Evolutionary conservation across 768 basidiomycete genomes (phyloP).

Genomic region (Boletus rex-veris): DNA sequence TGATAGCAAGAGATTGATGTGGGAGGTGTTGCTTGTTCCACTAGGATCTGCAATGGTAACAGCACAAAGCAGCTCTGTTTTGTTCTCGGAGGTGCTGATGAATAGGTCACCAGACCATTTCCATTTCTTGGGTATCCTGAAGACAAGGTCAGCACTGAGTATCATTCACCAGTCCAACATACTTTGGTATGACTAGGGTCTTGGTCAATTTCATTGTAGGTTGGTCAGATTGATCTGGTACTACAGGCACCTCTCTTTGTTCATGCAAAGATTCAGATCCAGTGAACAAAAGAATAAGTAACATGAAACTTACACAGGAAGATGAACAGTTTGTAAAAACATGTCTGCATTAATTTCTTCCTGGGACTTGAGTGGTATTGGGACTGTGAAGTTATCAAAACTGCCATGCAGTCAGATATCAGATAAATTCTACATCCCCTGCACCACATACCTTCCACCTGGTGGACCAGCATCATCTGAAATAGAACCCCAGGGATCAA

Average conservation of each 20-base stretch:
- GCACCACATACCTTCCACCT: conserved; percentile 13
- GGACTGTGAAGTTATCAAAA: neutral
- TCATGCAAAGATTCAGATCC: neutral
- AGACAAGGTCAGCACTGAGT: conserved; percentile 3
- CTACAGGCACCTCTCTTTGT: conserved; percentile 16
- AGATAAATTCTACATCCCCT: neutral
- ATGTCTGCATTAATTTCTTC: conserved; percentile 22
- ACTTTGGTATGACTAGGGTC: conserved; percentile 22
- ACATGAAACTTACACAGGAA: conserved; percentile 24
- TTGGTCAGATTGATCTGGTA: conserved; percentile 2
- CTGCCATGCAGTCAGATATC: neutral
- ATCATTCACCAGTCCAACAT: conserved; percentile 8
- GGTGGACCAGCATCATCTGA: conserved; percentile 5
- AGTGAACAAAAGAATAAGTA: neutral
- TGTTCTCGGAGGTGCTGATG: conserved; percentile 35
- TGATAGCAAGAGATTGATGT: conserved; percentile 48
- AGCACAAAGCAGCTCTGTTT: conserved; percentile 46
- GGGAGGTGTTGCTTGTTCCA: conserved; percentile 41
- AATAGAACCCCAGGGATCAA: conserved; percentile 12
- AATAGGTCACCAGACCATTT: conserved; percentile 61
- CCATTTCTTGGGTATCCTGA: conserved; percentile 59
- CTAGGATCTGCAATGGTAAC: conserved; percentile 45
- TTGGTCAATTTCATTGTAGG: conserved; percentile 13
- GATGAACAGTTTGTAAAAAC: conserved; percentile 24
- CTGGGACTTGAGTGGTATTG: conserved; percentile 19